A percentile compares a stretch with the other conserved stretches of the same genome.
These are phyloP conservation scores for Epichloe sp. DNA, from an alignment of 2,329 filamentous ascomycete species.

Conservation along the genomic window DNA sequence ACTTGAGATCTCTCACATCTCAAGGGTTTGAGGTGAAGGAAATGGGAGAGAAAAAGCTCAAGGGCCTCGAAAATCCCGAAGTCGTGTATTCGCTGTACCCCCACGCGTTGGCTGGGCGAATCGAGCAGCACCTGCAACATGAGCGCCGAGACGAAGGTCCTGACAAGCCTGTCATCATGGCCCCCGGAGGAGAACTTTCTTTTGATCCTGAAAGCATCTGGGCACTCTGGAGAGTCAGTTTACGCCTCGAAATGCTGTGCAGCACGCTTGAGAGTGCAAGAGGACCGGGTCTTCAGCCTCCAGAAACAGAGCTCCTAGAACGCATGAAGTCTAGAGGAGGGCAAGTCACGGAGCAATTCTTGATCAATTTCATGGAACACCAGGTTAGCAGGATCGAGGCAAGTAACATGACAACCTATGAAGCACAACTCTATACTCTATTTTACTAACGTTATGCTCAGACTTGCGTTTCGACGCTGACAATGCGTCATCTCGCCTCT, in stretches of 20 bases:
- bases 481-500: slow-evolving; percentile 64
- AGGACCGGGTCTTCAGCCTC: slow-evolving; percentile 53
- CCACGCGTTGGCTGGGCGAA: slow-evolving; percentile 70
- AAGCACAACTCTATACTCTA: background rate
- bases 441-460: slow-evolving; percentile 20
- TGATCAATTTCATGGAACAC: slow-evolving; percentile 85
- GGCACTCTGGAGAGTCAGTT: slow-evolving; percentile 77
- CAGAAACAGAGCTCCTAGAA: slow-evolving; percentile 74
- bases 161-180: slow-evolving; percentile 48
- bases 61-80: slow-evolving; percentile 94
- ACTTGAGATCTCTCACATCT: slow-evolving; percentile 73
- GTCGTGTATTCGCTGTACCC: slow-evolving; percentile 93
- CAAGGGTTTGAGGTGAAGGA: slow-evolving; percentile 97
- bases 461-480: slow-evolving; percentile 70
- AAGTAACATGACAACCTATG: slow-evolving; percentile 11
- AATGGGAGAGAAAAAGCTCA: slow-evolving; percentile 86
- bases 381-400: slow-evolving; percentile 95
- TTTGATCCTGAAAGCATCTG: slow-evolving; percentile 80
- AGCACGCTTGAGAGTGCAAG: slow-evolving; percentile 66
- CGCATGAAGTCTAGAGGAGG: slow-evolving; percentile 52
- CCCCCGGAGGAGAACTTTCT: slow-evolving; percentile 49
- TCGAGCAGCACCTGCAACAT: slow-evolving; percentile 50
- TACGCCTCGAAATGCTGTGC: slow-evolving; percentile 88
- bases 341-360: slow-evolving; percentile 76
- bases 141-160: slow-evolving; percentile 30